These are phyloP conservation scores for Hordeum vulgare DNA, from an alignment of 176 grass and related monocot species.

Conservation along the genomic window DNA sequence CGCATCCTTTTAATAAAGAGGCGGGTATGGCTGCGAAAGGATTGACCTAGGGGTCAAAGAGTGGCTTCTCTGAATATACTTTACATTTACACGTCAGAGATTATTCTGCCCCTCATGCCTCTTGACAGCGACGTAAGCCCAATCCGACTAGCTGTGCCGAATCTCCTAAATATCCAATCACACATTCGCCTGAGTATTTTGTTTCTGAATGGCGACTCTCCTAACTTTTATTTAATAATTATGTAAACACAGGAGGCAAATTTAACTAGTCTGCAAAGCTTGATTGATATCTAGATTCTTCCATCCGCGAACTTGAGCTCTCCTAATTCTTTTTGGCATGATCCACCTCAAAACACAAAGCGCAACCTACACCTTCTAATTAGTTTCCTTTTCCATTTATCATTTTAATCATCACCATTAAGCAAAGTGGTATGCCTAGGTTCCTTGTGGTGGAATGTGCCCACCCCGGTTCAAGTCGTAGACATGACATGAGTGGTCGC, in stretches of 20 bases:
- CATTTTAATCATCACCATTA: no score
- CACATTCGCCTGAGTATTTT: not conserved
- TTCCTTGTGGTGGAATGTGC: no score
- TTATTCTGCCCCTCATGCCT: not conserved
- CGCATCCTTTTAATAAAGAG: not conserved
- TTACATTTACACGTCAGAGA: not conserved
- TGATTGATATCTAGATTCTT: not conserved
- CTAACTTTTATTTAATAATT: not conserved
- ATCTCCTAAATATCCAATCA: not conserved
- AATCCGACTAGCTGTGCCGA: not conserved
- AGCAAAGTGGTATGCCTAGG: no score
- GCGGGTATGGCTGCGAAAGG: not conserved
- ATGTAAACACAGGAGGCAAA: not conserved
- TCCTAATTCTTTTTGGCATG: no score
- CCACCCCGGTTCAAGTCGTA: no score
- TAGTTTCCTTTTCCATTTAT: no score
- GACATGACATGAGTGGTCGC: no score
- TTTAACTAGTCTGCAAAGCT: not conserved
- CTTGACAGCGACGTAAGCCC: not conserved
- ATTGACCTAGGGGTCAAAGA: conserved; percentile 5
- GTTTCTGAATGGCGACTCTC: no score
- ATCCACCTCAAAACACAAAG: no score
- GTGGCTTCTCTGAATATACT: not conserved
- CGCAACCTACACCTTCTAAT: no score
- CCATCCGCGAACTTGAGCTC: no score